phyloP scores from a whole-genome alignment of 345 rosid species.

The Angophora floribunda region DNA sequence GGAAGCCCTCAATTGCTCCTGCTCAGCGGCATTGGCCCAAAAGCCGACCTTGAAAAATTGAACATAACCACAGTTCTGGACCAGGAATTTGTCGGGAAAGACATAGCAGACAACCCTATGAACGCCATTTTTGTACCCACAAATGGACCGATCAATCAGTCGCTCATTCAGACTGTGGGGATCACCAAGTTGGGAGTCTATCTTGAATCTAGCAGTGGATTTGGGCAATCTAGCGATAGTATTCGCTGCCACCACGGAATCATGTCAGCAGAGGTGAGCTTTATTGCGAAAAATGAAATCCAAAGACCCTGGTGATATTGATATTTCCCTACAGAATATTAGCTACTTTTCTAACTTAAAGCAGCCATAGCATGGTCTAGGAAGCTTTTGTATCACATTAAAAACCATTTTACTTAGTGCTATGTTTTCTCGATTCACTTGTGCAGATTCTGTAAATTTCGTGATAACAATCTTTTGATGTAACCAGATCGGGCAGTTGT shows the following conservation, averaged over 20 bases:
- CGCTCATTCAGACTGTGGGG: conserved; percentile 88
- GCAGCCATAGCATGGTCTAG: neutral
- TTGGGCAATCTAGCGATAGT: conserved; percentile 65
- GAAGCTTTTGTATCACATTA: neutral
- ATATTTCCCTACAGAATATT: neutral
- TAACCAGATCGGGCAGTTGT: conserved; percentile 60
- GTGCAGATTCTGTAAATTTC: neutral
- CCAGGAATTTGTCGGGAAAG: conserved; percentile 71
- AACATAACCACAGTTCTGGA: conserved; percentile 55
- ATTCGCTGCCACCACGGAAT: conserved; percentile 79
- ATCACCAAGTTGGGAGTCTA: conserved; percentile 86
- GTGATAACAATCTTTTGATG: neutral
- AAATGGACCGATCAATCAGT: conserved; percentile 46
- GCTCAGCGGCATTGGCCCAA: conserved; percentile 91
- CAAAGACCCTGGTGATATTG: neutral
- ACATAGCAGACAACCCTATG: conserved; percentile 95
- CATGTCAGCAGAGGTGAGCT: conserved; percentile 69
- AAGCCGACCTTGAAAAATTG: conserved; percentile 43
- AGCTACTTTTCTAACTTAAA: neutral
- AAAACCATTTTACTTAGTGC: neutral
- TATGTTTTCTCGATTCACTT: neutral
- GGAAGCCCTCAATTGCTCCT: conserved; percentile 85
- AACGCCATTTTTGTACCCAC: conserved; percentile 73
- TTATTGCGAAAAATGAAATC: neutral
- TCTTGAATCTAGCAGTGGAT: conserved; percentile 93